These are phyloP conservation scores for Haplographium delicatum DNA, from an alignment of 495 filamentous ascomycete species.

Conservation along the genomic window DNA sequence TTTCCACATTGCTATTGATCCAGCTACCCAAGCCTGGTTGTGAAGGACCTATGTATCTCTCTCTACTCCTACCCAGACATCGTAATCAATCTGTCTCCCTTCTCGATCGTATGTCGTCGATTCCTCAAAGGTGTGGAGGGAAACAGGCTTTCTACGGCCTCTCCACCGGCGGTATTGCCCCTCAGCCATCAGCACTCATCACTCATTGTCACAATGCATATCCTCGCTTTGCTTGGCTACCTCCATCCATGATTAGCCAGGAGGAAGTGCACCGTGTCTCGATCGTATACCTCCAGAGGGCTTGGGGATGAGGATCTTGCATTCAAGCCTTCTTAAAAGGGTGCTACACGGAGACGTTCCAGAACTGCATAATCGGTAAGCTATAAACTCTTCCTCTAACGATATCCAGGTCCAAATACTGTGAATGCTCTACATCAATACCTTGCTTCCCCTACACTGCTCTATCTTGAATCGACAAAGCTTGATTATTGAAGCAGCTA, in stretches of 20 bases:
- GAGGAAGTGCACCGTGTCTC: background rate
- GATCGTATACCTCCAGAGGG: background rate
- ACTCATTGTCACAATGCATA: background rate
- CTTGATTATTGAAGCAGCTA: constrained; percentile 4
- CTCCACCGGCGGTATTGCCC: too few relatives aligned
- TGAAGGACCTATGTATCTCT: too few relatives aligned
- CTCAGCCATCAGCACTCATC: too few relatives aligned
- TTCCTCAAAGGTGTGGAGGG: too few relatives aligned
- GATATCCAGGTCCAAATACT: background rate
- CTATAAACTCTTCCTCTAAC: background rate
- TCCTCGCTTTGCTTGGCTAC: background rate
- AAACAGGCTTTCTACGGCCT: too few relatives aligned
- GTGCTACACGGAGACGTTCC: background rate
- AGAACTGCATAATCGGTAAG: background rate
- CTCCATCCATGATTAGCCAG: background rate
- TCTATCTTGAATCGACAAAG: constrained; percentile 6
- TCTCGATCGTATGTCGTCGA: too few relatives aligned
- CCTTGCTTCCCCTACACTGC: constrained; percentile 10
- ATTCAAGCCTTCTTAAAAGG: background rate
- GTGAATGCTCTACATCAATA: constrained; percentile 6
- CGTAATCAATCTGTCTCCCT: too few relatives aligned
- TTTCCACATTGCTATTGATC: too few relatives aligned
- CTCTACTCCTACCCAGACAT: too few relatives aligned
- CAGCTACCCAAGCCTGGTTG: too few relatives aligned
- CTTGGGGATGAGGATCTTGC: background rate